Base-by-base conservation (phyloP, 2,329 filamentous ascomycete genomes). In the Dactylellina cionopaga region DNA sequence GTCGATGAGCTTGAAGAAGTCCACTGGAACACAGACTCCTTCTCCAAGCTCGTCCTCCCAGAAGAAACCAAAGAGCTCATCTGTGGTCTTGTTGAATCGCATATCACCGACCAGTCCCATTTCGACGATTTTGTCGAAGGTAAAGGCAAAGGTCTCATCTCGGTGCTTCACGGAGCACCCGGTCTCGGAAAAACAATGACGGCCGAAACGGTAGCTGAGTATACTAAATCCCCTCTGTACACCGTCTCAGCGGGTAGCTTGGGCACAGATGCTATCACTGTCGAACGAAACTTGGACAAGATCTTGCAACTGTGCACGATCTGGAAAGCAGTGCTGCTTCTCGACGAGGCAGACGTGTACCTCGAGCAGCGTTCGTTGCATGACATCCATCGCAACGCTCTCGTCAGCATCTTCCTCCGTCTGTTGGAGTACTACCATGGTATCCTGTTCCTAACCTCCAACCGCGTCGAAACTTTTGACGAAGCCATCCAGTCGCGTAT, bases 261-360 rank as follows among this genome's bases (percentile, higher is more conserved):
- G 1, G 80, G 79, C 1, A 77, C 75, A n/a, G 68, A 77, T 15
- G 79, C 84, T 0, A 78, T 79, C 1, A 75, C 78, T 1, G 85
- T 96, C 0, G 92, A 96, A 79, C 83, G 82, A 7, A 90, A 95
- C 77, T 83, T 96, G 6, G 90, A 93, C 78, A 91, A 90, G 79
- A 92, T 96, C 56, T 85, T 96, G 64, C 91, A 95, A 76, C 90
- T 96, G 43, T 92, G 91, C 39, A 91, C 94, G 77, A 87, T 88
- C 0, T 96, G 92, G 92, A 90, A 91, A 17, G 92, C 92, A 0
- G 90, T 96, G 5, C 83, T 96, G 0, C 85, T 96, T 1, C 86
- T 96, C 0, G 92, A 96, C 76, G 92, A 96, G 81, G 92, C 90
- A 1, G 91, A 94, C 76, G 89, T 92, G 3, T 93, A 93, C 81